Conservation (phyloP, 1,139 yeast species). For the Yamadazyma dendronema region DNA sequence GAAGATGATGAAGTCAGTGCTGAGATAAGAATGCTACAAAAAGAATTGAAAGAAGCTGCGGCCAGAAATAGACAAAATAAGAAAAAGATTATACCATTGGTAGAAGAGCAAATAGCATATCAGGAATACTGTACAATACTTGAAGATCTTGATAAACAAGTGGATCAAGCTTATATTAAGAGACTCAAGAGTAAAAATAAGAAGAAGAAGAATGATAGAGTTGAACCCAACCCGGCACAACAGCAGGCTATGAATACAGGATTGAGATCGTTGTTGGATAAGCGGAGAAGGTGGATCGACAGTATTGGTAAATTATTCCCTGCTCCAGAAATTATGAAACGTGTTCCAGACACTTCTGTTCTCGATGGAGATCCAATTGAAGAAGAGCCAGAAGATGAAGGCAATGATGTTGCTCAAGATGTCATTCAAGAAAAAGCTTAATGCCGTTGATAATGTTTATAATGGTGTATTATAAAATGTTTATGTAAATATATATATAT, state of each 20-base stretch:
- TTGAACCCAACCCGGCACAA: constrained; percentile 37
- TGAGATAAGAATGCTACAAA: constrained; percentile 74
- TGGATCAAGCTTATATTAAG: constrained; percentile 89
- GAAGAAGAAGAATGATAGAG: constrained; percentile 53
- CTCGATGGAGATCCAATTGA: constrained; percentile 34
- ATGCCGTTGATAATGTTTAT: background rate
- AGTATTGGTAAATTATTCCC: constrained; percentile 84
- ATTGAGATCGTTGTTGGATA: constrained; percentile 74
- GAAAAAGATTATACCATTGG: constrained; percentile 61
- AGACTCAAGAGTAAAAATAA: constrained; percentile 80
- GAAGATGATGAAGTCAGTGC: constrained; percentile 95
- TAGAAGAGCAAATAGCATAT: constrained; percentile 93
- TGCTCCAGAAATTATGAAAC: constrained; percentile 66
- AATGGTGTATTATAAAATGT: background rate
- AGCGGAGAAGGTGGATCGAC: constrained; percentile 83
- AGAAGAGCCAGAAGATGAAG: constrained; percentile 42
- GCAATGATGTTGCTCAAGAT: constrained; percentile 48
- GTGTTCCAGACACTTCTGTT: constrained; percentile 67
- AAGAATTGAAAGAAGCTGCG: constrained; percentile 60
- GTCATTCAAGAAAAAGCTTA: constrained; percentile 29
- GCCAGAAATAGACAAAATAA: constrained; percentile 67
- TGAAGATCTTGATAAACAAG: constrained; percentile 93
- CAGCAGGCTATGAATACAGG: constrained; percentile 71
- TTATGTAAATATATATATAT: constrained; percentile 6
- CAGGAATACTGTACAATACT: constrained; percentile 88